Evolutionary conservation across 192 early-diverging fungal species (phyloP).

Genomic region (Coemansia sp.): DNA sequence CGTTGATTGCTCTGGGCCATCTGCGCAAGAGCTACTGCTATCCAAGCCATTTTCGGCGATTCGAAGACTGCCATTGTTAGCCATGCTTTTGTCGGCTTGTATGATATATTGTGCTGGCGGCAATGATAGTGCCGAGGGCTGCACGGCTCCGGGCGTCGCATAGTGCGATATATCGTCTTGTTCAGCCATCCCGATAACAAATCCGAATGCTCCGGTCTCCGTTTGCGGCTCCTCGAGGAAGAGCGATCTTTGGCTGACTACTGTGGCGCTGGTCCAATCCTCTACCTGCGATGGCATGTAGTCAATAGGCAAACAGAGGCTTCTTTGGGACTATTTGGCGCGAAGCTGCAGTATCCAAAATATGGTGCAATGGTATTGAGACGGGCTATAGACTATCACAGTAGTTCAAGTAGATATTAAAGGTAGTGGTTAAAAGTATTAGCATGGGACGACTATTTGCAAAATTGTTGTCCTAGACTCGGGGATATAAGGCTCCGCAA

Average conservation of each 20-base stretch:
- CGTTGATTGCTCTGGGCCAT: constrained; percentile 3
- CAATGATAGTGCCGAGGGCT: background rate
- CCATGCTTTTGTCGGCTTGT: constrained; percentile 1
- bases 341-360: background rate
- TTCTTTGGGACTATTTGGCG: background rate
- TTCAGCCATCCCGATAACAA: background rate
- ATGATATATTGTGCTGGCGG: background rate
- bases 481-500: background rate
- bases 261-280: background rate
- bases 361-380: background rate
- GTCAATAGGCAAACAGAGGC: background rate
- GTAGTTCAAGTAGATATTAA: background rate
- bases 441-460: background rate
- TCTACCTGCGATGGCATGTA: background rate
- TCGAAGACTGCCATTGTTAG: constrained; percentile 6
- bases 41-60: constrained; percentile 9
- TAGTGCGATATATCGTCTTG: background rate
- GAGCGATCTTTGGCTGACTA: background rate
- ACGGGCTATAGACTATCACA: background rate
- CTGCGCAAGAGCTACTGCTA: background rate
- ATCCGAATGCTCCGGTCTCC: too few relatives aligned
- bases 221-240: background rate
- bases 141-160: background rate
- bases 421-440: background rate
- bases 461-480: background rate